phyloP scores from a whole-genome alignment of 176 grass and related monocot species.

The Typha latifolia region DNA sequence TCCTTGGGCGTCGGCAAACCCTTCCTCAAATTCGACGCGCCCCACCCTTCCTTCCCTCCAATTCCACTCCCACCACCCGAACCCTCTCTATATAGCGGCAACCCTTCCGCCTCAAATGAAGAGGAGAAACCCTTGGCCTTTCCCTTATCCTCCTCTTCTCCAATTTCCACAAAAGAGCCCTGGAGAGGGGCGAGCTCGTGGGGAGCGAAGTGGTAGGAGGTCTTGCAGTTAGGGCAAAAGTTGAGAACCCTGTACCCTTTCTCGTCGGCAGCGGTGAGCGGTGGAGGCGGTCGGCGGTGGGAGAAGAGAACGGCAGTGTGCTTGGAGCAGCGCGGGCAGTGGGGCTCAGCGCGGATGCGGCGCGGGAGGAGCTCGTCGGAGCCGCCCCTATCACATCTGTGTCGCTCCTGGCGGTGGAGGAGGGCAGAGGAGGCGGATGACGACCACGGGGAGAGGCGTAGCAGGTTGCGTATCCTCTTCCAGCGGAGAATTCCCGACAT shows the following conservation, averaged over 20 bases:
- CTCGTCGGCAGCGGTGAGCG: not conserved
- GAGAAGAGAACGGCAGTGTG: conserved; percentile 93
- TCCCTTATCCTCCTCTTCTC: conserved; percentile 13
- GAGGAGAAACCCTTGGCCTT: conserved; percentile 39
- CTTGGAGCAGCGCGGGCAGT: conserved; percentile 98
- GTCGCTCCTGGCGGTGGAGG: conserved; percentile 27
- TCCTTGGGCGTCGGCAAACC: conserved; percentile 93
- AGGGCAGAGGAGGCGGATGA: conserved; percentile 34
- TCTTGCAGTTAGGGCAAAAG: conserved; percentile 90
- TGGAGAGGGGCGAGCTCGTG: conserved; percentile 66
- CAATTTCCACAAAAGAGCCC: conserved; percentile 97
- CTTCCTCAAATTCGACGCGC: conserved; percentile 74
- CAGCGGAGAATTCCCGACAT: conserved; percentile 87
- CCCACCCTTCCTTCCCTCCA: conserved; percentile 72
- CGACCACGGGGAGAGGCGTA: too few species aligned
- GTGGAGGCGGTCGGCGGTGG: conserved; percentile 32
- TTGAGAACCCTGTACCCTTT: conserved; percentile 79
- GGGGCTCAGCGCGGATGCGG: conserved; percentile 82
- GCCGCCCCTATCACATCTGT: conserved; percentile 17
- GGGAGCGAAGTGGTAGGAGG: conserved; percentile 82
- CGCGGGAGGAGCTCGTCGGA: conserved; percentile 62
- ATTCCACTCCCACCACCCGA: conserved; percentile 31
- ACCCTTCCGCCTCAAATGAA: not conserved
- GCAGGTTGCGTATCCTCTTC: conserved; percentile 41
- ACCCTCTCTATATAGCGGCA: too few species aligned